A percentile compares a stretch with the other conserved stretches of the same genome.
Conservation (phyloP, 2,329 filamentous ascomycete genomes). For the Echinosphaeria canescens region DNA sequence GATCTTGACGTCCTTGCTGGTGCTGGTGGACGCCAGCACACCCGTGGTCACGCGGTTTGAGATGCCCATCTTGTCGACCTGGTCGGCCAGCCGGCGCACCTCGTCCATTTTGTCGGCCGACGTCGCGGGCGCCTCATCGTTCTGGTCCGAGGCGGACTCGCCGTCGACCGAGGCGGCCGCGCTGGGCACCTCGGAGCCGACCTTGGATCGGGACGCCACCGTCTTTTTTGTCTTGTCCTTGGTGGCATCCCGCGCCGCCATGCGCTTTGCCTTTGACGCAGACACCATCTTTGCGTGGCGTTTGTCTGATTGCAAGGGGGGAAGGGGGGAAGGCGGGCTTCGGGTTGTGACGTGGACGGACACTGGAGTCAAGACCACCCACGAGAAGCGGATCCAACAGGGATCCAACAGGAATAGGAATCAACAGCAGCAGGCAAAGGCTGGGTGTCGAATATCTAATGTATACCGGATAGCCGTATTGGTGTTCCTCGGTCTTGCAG, state of each 20-base stretch:
- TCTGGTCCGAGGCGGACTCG: slow-evolving; percentile 37
- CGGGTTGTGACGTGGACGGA: slow-evolving; percentile 1
- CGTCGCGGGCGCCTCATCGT: slow-evolving; percentile 34
- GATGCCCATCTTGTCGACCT: slow-evolving; percentile 90
- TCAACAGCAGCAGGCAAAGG: slow-evolving; percentile 2
- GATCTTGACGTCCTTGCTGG: slow-evolving; percentile 93
- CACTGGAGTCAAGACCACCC: no score
- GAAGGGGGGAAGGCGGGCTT: background rate
- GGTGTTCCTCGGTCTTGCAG: no score
- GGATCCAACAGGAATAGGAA: background rate
- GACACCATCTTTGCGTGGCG: slow-evolving; percentile 21
- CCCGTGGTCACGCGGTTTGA: slow-evolving; percentile 97
- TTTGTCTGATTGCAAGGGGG: background rate
- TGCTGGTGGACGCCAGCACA: slow-evolving; percentile 67
- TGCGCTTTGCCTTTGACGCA: slow-evolving; percentile 48
- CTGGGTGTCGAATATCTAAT: slow-evolving; percentile 5
- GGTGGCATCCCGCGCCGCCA: slow-evolving; percentile 49
- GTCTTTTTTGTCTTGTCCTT: slow-evolving; percentile 65
- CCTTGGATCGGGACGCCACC: slow-evolving; percentile 40
- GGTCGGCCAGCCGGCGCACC: slow-evolving; percentile 70
- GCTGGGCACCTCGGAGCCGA: slow-evolving; percentile 42
- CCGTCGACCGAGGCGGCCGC: slow-evolving; percentile 46
- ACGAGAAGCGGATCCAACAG: background rate
- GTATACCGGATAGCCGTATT: no score
- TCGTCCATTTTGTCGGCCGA: slow-evolving; percentile 53